phyloP scores from a whole-genome alignment of 306 rosid species.

The Comarum palustre region DNA sequence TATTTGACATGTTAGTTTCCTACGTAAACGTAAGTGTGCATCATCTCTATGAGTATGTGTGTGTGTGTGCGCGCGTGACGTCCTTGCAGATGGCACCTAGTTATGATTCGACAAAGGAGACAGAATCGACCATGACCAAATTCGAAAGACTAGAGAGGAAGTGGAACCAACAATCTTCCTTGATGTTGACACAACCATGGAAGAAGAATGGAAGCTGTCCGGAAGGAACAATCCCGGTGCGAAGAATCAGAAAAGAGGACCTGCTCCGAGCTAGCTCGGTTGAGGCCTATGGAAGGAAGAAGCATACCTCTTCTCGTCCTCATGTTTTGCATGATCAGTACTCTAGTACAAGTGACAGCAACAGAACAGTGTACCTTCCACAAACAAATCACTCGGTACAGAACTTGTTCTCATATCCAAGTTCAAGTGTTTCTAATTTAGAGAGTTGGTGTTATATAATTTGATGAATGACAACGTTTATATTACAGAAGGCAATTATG shows the following conservation, averaged over 20 bases:
- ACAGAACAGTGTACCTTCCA: constrained; percentile 7
- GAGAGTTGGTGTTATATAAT: not conserved
- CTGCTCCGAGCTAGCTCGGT: constrained; percentile 35
- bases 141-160: not conserved
- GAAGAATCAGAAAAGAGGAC: constrained; percentile 43
- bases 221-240: constrained; percentile 53
- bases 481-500: constrained; percentile 30
- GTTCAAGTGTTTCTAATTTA: not conserved
- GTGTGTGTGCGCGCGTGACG: too few species aligned
- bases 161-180: not conserved
- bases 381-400: constrained; percentile 32
- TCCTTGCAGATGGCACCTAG: constrained; percentile 42
- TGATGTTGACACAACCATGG: constrained; percentile 47
- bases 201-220: constrained; percentile 65
- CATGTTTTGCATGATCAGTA: constrained; percentile 7
- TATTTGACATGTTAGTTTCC: too few species aligned
- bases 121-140: not conserved
- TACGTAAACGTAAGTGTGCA: not conserved
- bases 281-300: constrained; percentile 34
- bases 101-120: constrained; percentile 3
- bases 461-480: not conserved
- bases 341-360: not conserved
- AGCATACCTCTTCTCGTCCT: constrained; percentile 24
- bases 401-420: not conserved
- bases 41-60: not conserved